phyloP scores from a whole-genome alignment of 345 rosid genomes.

The Gossypium bickii region DNA sequence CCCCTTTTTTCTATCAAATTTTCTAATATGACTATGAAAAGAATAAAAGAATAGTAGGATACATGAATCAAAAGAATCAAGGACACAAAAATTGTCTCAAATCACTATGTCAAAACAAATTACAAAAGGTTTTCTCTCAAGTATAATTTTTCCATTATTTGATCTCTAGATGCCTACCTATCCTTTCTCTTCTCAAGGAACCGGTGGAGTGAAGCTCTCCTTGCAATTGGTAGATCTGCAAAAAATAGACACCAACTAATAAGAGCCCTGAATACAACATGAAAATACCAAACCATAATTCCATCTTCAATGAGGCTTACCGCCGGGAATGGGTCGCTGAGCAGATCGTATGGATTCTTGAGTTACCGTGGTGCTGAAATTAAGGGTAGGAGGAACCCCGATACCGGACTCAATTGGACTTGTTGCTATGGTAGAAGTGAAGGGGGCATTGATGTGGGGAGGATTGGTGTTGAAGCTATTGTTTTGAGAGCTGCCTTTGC shows the following conservation, averaged over 20 bases:
- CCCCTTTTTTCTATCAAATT: background rate
- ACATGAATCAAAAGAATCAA: background rate
- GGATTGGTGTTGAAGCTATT: slow-evolving; percentile 25
- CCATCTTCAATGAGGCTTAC: slow-evolving; percentile 32
- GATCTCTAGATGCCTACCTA: slow-evolving; percentile 44
- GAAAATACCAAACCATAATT: background rate
- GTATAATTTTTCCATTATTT: background rate
- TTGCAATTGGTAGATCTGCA: slow-evolving; percentile 83
- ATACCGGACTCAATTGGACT: slow-evolving; percentile 25
- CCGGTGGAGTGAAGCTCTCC: slow-evolving; percentile 92
- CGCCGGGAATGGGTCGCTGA: slow-evolving; percentile 38
- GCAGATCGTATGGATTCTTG: slow-evolving; percentile 38
- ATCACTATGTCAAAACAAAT: background rate
- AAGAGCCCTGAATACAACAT: background rate
- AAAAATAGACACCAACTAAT: background rate
- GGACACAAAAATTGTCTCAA: background rate
- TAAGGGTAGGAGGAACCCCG: slow-evolving; percentile 21
- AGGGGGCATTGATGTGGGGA: background rate
- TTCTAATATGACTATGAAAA: background rate
- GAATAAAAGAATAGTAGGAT: background rate
- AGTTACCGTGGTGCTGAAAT: slow-evolving; percentile 24
- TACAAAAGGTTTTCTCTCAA: background rate
- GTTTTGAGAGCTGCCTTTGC: slow-evolving; percentile 39
- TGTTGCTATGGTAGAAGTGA: slow-evolving; percentile 21
- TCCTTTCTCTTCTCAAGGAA: slow-evolving; percentile 94